Conservation (phyloP, 257 asterid species). For the Penstemon davidsonii region DNA sequence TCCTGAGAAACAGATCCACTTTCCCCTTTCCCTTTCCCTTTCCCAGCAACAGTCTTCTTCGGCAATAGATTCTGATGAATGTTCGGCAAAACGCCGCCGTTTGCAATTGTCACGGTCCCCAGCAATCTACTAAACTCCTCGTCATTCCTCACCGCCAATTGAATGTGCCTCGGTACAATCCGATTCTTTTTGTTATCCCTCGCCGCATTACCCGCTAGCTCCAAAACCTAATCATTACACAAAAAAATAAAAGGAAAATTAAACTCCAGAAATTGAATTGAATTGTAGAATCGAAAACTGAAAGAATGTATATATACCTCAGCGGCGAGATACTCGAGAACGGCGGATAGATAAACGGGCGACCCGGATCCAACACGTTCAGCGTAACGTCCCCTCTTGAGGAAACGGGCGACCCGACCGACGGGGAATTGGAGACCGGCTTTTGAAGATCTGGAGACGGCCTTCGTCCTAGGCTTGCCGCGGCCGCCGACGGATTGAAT, state of each 20-base stretch:
- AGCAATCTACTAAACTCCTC: constrained; percentile 54
- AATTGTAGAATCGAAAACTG: no score
- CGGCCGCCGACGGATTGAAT: constrained; percentile 43
- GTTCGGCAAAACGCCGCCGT: constrained; percentile 60
- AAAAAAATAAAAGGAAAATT: background rate
- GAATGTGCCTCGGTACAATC: constrained; percentile 62
- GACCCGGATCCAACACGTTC: constrained; percentile 66
- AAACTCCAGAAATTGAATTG: background rate
- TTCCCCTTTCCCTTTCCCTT: constrained; percentile 46
- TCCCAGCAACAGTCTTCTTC: constrained; percentile 44
- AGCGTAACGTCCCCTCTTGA: constrained; percentile 61
- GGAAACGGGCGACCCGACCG: constrained; percentile 58
- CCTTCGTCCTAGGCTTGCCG: constrained; percentile 39
- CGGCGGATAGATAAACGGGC: constrained; percentile 46
- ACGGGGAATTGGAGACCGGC: constrained; percentile 73
- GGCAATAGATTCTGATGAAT: constrained; percentile 50
- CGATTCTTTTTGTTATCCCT: constrained; percentile 66
- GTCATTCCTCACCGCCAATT: constrained; percentile 60
- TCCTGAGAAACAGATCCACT: constrained; percentile 53
- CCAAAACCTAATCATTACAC: constrained; percentile 42
- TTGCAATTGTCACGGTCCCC: constrained; percentile 59
- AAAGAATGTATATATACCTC: constrained; percentile 33
- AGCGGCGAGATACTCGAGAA: constrained; percentile 43
- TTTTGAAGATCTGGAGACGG: constrained; percentile 51
- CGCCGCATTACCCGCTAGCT: constrained; percentile 76